Base-by-base conservation (phyloP, 179 eudicot genomes). In the Sideroxylon spinosum region DNA sequence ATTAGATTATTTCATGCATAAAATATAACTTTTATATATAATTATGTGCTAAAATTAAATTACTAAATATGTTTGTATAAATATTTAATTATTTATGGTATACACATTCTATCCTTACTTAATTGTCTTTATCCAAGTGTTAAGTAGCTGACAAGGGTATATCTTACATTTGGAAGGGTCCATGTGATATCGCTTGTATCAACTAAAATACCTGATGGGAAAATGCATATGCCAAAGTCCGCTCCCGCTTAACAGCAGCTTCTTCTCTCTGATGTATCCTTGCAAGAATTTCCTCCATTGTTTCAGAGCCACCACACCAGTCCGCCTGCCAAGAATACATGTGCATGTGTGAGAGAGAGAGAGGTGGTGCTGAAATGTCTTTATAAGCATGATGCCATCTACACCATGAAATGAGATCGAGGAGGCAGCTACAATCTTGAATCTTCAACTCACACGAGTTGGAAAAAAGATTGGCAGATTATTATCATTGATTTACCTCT, bases 201-300 rank as follows among this genome's bases (percentile, higher is more conserved):
- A 37, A 66, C 5, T n/a, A 26, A 74, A 20, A 19, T 81, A 93
- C 99, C 93, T 95, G 99, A 87, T 95, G 99, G 82, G 91, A 83
- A 80, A 93, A 95, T 52, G 99, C 98, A 87, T 93, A 93, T 26
- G 97, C 99, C 96, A 95, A 82, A 68, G 97, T 87, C 64, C 98
- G 91, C 82, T 95, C 99, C 63, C 99, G 85, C 84, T 88, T 95
- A 61, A 88, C 87, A 44, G 98, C 88, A 56, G 99, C 99, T 87
- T 87, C 99, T 91, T 95, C 99, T 82, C 97, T 86, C 28, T 86
- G 94, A 82, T 91, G 92, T 80, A 92, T 86, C 81, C 93, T 91
- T 59, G 94, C 83, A 75, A 95, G 88, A 83, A 88, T 86, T 74
- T 91, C 95, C 29, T 89, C 92, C 89, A 90, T 82, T 71, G 97